Percentiles rank a stretch among this genome's conserved stretches.
phyloP scores from a whole-genome alignment of 1,284 basidiomycete genomes.

The Baeospora myosura region DNA sequence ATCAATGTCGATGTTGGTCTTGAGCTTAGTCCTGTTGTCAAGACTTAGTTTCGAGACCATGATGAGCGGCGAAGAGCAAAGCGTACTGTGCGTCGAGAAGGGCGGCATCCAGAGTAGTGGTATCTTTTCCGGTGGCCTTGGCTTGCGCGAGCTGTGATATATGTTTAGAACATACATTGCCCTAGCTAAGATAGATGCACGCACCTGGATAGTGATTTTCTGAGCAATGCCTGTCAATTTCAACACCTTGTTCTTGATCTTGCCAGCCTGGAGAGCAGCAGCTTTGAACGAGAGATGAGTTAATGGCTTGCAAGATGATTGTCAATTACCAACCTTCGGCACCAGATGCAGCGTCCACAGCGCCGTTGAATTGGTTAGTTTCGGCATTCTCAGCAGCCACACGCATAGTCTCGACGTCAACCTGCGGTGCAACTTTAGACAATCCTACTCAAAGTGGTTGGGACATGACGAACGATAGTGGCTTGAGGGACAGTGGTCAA shows the following conservation, averaged over 20 bases:
- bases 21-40: constrained; percentile 24
- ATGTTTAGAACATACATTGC: neutral
- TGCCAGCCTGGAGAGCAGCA: constrained; percentile 33
- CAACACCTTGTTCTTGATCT: constrained; percentile 47
- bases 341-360: constrained; percentile 34
- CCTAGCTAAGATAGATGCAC: neutral
- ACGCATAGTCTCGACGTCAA: constrained; percentile 37
- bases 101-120: constrained; percentile 21
- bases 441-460: too few relatives aligned
- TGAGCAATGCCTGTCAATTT: constrained; percentile 38
- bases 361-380: constrained; percentile 35
- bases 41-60: neutral
- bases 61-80: neutral
- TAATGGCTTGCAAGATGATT: too few relatives aligned
- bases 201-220: constrained; percentile 31
- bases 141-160: constrained; percentile 29
- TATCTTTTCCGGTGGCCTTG: constrained; percentile 27
- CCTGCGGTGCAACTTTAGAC: too few relatives aligned
- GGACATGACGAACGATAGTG: too few relatives aligned
- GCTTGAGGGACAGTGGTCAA: constrained; percentile 21
- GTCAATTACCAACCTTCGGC: constrained; percentile 19
- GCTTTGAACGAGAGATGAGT: constrained; percentile 15
- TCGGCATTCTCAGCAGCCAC: constrained; percentile 32
- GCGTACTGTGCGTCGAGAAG: constrained; percentile 26
- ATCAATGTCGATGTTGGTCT: constrained; percentile 31